These are phyloP conservation scores for Populus nigra DNA, from an alignment of 345 rosid species.

Conservation along the genomic window DNA sequence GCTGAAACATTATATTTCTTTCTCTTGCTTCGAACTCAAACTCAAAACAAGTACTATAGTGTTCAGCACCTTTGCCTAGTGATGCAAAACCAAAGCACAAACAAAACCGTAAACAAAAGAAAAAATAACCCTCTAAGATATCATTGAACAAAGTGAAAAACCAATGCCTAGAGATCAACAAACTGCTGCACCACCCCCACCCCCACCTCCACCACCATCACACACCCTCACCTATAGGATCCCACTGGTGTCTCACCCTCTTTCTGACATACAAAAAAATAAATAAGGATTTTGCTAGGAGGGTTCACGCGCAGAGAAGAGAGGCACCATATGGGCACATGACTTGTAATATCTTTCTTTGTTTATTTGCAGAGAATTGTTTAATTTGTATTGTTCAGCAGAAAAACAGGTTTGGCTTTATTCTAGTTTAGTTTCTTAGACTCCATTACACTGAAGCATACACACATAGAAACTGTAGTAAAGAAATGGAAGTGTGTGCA, in stretches of 20 bases:
- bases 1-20: constrained; percentile 36
- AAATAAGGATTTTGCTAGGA: not conserved
- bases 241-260: constrained; percentile 20
- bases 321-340: constrained; percentile 22
- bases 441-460: not conserved
- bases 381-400: constrained; percentile 14
- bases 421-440: constrained; percentile 6
- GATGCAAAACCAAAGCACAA: constrained; percentile 13
- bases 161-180: constrained; percentile 71
- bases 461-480: not conserved
- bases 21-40: constrained; percentile 64
- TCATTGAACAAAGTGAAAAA: constrained; percentile 24
- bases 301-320: constrained; percentile 25
- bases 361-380: constrained; percentile 3
- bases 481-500: not conserved
- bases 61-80: constrained; percentile 14
- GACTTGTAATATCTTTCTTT: constrained; percentile 16
- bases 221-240: constrained; percentile 29
- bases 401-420: constrained; percentile 14
- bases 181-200: constrained; percentile 42
- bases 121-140: not conserved
- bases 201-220: constrained; percentile 35
- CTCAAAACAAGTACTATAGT: constrained; percentile 18
- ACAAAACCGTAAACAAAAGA: not conserved
- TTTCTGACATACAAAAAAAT: not conserved